Percentiles rank a stretch among this genome's conserved stretches.
Evolutionary conservation across 768 basidiomycete species (phyloP).

Genomic region (Mycena galopus): DNA sequence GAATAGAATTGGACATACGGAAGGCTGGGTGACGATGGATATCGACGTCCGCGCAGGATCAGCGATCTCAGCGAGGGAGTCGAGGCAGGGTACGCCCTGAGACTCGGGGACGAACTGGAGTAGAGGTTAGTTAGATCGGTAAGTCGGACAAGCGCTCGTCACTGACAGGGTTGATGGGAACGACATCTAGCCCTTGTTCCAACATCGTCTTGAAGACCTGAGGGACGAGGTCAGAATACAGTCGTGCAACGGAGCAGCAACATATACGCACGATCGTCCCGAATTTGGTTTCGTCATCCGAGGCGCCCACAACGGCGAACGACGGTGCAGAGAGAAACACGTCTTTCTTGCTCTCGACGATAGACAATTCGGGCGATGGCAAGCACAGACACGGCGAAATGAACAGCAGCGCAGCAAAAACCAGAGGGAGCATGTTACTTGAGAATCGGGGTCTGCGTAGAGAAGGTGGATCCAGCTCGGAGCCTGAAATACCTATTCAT

Average conservation of each 20-base stretch:
- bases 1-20: constrained; percentile 46
- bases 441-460: not conserved
- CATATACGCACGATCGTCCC: constrained; percentile 28
- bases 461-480: not conserved
- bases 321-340: constrained; percentile 59
- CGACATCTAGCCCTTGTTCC: constrained; percentile 56
- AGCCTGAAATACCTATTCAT: constrained; percentile 5
- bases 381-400: not conserved
- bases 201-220: constrained; percentile 70
- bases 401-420: not conserved
- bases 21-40: constrained; percentile 68
- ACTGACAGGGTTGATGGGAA: constrained; percentile 64
- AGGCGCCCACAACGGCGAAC: constrained; percentile 71
- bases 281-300: constrained; percentile 62
- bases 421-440: not conserved
- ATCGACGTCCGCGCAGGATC: constrained; percentile 62
- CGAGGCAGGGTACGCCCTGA: constrained; percentile 58
- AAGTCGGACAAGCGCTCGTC: not conserved
- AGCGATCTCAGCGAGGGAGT: constrained; percentile 55
- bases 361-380: not conserved
- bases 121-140: not conserved
- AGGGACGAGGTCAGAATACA: not conserved
- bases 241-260: not conserved
- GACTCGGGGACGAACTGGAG: constrained; percentile 45
- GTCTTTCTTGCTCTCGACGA: constrained; percentile 21